Conservation (phyloP, 2,329 filamentous ascomycete genomes). For the Fusarium brevicatenulatum region DNA sequence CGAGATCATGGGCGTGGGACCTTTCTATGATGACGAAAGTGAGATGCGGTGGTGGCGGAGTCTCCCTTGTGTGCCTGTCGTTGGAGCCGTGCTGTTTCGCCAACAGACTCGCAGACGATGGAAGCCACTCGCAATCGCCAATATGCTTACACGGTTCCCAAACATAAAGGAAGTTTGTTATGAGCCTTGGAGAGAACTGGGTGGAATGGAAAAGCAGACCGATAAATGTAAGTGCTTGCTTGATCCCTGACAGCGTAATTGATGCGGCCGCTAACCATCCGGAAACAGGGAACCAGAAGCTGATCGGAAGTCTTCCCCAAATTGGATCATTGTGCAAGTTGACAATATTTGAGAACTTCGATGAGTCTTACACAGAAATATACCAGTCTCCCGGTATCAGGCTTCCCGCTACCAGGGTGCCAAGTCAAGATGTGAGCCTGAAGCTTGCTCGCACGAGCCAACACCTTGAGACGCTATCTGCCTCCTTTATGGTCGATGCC, state of each 20-base stretch:
- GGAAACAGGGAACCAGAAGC: constrained; percentile 37
- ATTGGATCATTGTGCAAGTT: constrained; percentile 40
- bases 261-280: constrained; percentile 30
- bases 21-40: neutral
- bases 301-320: constrained; percentile 44
- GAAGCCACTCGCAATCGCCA: constrained; percentile 45
- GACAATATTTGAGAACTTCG: constrained; percentile 51
- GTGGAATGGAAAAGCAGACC: constrained; percentile 26
- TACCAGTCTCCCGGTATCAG: constrained; percentile 26
- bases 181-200: constrained; percentile 52
- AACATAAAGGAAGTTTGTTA: constrained; percentile 51
- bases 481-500: constrained; percentile 48
- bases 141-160: constrained; percentile 50
- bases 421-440: constrained; percentile 40
- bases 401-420: constrained; percentile 28
- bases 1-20: neutral
- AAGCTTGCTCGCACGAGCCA: constrained; percentile 46
- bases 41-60: neutral
- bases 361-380: constrained; percentile 41
- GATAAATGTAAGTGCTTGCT: constrained; percentile 46
- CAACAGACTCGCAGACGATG: constrained; percentile 45
- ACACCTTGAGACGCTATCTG: constrained; percentile 44
- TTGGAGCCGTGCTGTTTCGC: neutral
- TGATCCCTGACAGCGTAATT: constrained; percentile 12
- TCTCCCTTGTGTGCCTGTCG: neutral